phyloP scores from a whole-genome alignment of 768 basidiomycete species.

The Dioszegia crocea region DNA sequence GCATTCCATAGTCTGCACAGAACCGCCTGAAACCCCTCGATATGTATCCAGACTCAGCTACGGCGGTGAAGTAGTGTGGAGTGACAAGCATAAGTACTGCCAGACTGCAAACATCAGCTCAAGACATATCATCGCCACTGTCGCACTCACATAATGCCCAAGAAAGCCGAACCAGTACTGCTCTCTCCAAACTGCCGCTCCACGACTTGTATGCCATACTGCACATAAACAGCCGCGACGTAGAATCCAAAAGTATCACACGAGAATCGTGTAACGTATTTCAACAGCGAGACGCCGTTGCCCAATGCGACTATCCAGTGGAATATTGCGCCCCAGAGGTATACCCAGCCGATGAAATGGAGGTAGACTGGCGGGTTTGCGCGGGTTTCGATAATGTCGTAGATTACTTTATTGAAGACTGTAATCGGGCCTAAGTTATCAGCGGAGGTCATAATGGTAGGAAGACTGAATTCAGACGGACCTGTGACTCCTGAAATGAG shows the following conservation, averaged over 20 bases:
- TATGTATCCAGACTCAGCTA: constrained; percentile 64
- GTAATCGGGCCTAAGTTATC: constrained; percentile 69
- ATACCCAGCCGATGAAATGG: constrained; percentile 87
- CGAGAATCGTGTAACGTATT: constrained; percentile 82
- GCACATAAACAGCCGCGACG: constrained; percentile 67
- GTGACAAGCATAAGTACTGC: constrained; percentile 72
- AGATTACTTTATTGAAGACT: constrained; percentile 87
- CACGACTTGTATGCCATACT: constrained; percentile 81
- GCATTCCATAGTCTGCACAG: constrained; percentile 85
- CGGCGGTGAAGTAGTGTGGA: constrained; percentile 67
- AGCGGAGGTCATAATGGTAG: neutral
- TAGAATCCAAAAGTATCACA: constrained; percentile 93
- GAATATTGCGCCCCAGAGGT: constrained; percentile 77
- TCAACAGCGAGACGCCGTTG: constrained; percentile 75
- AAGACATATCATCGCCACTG: constrained; percentile 43
- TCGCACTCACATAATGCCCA: constrained; percentile 43
- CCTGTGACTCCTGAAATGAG: constrained; percentile 90
- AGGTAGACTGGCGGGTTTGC: constrained; percentile 63
- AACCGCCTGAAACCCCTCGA: constrained; percentile 71
- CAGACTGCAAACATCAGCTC: constrained; percentile 58
- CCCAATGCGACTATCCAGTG: constrained; percentile 74
- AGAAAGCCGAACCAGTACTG: constrained; percentile 32
- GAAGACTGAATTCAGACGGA: constrained; percentile 33
- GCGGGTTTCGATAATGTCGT: constrained; percentile 58
- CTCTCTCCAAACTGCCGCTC: constrained; percentile 63